Percentiles rank a stretch among this genome's conserved stretches.
Conservation (phyloP, 257 asterid genomes). For the Solanum chmielewskii region DNA sequence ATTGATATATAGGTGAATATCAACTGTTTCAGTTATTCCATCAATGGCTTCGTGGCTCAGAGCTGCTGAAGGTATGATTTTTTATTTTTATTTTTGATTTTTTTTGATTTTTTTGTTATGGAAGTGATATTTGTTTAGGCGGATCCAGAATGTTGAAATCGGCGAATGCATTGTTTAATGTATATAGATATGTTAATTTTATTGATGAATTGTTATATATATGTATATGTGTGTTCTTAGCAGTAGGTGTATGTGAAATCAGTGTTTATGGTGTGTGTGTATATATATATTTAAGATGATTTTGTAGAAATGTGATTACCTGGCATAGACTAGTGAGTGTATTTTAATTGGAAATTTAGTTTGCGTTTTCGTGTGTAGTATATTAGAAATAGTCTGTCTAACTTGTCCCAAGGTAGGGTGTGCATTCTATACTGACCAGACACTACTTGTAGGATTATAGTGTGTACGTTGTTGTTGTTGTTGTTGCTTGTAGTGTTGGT, state of each 20-base stretch:
- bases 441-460: not conserved
- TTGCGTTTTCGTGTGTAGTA: not conserved
- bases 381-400: not conserved
- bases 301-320: not conserved
- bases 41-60: conserved; percentile 62
- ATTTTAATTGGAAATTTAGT: not conserved
- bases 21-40: conserved; percentile 3
- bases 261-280: not conserved
- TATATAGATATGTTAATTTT: not conserved
- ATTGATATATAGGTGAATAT: not conserved
- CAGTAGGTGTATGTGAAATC: not conserved
- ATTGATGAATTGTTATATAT: not conserved
- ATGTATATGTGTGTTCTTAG: not conserved
- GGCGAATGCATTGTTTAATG: not conserved
- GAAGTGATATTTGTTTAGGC: not conserved
- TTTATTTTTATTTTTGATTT: not conserved
- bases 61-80: conserved; percentile 87
- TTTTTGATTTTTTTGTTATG: not conserved
- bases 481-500: not conserved
- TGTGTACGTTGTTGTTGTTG: not conserved
- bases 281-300: not conserved
- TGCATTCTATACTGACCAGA: not conserved
- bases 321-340: not conserved
- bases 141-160: not conserved
- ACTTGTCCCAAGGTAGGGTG: not conserved